A percentile compares a stretch with the other conserved stretches of the same genome.
These are phyloP conservation scores for Russula griseocarnosa DNA, from an alignment of 768 basidiomycete genomes.

Conservation along the genomic window DNA sequence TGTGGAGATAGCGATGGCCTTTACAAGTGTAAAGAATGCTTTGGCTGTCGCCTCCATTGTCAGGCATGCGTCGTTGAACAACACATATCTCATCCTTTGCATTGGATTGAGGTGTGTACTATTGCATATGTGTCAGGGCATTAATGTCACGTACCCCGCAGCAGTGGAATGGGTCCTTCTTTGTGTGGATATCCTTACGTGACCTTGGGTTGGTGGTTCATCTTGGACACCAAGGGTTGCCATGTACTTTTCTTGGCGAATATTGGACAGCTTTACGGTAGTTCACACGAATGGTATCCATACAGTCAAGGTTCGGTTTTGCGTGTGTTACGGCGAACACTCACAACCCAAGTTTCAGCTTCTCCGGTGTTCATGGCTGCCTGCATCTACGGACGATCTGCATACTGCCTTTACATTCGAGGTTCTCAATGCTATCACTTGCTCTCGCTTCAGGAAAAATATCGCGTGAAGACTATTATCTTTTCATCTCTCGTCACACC, in stretches of 20 bases:
- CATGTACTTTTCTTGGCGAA: not conserved
- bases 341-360: not conserved
- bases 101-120: not conserved
- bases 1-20: not conserved
- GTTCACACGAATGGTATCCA: not conserved
- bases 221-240: not conserved
- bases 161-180: not conserved
- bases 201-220: not conserved
- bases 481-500: not conserved
- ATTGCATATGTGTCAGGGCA: not conserved
- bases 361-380: conserved; percentile 1
- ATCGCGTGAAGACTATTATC: not conserved
- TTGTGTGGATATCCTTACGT: not conserved
- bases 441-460: not conserved
- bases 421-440: not conserved
- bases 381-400: not conserved
- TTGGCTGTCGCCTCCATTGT: not conserved
- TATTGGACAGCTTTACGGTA: not conserved
- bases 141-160: not conserved
- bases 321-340: not conserved
- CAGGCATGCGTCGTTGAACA: not conserved
- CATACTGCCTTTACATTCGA: not conserved
- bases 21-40: not conserved
- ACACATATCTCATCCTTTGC: not conserved
- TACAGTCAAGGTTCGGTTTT: not conserved